Conservation (phyloP, 257 asterid genomes). For the Solanum pennellii region DNA sequence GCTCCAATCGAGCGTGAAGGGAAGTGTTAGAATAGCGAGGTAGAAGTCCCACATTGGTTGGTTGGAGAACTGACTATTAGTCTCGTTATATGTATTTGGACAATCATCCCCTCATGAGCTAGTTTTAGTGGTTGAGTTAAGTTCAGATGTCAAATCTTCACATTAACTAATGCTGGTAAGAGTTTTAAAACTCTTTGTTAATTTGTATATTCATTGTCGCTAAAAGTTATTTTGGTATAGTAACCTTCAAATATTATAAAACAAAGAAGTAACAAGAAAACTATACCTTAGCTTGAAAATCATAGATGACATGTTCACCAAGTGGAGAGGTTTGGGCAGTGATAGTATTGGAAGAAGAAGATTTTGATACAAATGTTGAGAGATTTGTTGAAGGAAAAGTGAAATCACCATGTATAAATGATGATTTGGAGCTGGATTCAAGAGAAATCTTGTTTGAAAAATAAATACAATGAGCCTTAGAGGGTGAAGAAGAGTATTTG, state of each 20-base stretch:
- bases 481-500: background rate
- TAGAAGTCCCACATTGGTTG: too few species aligned
- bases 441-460: background rate
- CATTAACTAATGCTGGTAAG: background rate
- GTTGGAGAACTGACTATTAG: too few species aligned
- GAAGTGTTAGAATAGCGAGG: too few species aligned
- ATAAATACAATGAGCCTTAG: background rate
- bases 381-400: background rate
- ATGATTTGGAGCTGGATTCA: background rate
- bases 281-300: background rate
- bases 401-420: background rate
- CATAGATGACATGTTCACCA: background rate
- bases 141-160: too few species aligned
- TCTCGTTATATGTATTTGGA: too few species aligned
- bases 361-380: background rate
- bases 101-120: too few species aligned
- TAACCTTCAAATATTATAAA: background rate
- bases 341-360: background rate
- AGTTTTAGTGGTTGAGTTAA: too few species aligned
- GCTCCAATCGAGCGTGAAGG: too few species aligned
- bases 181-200: too few species aligned
- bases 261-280: background rate
- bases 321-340: background rate
- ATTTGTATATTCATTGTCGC: too few species aligned
- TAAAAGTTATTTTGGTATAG: too few species aligned